A percentile compares a stretch with the other conserved stretches of the same genome.
These are phyloP conservation scores for Pseudogymnoascus sp. DNA, from an alignment of 2,329 filamentous ascomycete species.

Conservation along the genomic window DNA sequence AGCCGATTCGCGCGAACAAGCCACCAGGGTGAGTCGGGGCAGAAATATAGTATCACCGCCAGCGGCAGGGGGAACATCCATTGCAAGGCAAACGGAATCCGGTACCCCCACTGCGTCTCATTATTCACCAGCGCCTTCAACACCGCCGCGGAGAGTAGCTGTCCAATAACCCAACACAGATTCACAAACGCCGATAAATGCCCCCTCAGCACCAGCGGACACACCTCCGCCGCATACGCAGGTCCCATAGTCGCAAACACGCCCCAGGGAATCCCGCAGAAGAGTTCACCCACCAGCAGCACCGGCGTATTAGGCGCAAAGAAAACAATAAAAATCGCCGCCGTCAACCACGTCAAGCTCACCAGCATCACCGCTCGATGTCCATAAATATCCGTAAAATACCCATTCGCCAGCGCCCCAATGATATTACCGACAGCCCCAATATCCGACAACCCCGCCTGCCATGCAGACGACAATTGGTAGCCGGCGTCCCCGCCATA, in stretches of 20 bases:
- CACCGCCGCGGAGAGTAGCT: slow-evolving; percentile 38
- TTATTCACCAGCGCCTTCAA: slow-evolving; percentile 35
- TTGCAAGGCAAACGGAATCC: slow-evolving; percentile 39
- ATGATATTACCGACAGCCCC: slow-evolving; percentile 34
- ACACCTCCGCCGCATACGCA: slow-evolving; percentile 36
- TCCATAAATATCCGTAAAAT: slow-evolving; percentile 38
- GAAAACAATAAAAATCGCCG: slow-evolving; percentile 39
- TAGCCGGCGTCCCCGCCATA: slow-evolving; percentile 24
- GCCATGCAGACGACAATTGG: slow-evolving; percentile 35
- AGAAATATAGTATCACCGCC: slow-evolving; percentile 34
- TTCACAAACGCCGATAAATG: slow-evolving; percentile 44
- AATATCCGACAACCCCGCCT: slow-evolving; percentile 33
- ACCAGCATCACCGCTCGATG: slow-evolving; percentile 38
- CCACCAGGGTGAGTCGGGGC: slow-evolving; percentile 42
- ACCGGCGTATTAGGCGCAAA: slow-evolving; percentile 37
- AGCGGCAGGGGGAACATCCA: slow-evolving; percentile 42
- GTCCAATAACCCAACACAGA: slow-evolving; percentile 42
- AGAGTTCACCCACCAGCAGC: slow-evolving; percentile 37
- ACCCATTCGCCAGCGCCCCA: slow-evolving; percentile 35
- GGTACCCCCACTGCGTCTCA: slow-evolving; percentile 38
- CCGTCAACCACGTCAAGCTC: slow-evolving; percentile 34
- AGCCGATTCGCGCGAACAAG: slow-evolving; percentile 35
- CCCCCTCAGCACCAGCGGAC: slow-evolving; percentile 41
- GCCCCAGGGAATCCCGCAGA: slow-evolving; percentile 41
- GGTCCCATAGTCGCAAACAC: slow-evolving; percentile 36